Evolutionary conservation across 1,284 basidiomycete genomes (phyloP).

Genomic region (Apiotrichum laibachii): DNA sequence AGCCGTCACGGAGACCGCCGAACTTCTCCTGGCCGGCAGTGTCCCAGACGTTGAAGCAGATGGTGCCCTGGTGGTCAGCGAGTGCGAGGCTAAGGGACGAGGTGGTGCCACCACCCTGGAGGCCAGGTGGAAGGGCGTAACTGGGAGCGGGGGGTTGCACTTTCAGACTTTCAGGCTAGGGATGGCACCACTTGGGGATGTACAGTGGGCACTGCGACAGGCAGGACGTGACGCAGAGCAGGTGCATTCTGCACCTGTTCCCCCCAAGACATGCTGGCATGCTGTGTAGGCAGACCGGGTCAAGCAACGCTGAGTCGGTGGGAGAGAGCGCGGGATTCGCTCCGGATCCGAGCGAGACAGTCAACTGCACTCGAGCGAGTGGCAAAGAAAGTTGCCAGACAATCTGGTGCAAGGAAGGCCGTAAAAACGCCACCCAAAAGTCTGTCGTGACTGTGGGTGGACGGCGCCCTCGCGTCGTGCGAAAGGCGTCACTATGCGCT

Average conservation of each 20-base stretch:
- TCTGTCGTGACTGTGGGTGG: neutral
- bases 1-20: constrained; percentile 94
- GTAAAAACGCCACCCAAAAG: neutral
- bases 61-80: constrained; percentile 61
- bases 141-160: neutral
- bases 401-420: neutral
- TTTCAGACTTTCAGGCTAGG: neutral
- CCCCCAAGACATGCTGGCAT: too few species aligned
- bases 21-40: constrained; percentile 99
- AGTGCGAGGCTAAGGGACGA: neutral
- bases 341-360: too few species aligned
- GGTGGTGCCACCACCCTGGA: neutral
- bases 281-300: too few species aligned
- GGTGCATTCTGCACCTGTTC: too few species aligned
- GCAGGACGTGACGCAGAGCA: too few species aligned
- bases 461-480: too few species aligned
- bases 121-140: neutral
- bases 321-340: too few species aligned
- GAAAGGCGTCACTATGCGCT: too few species aligned
- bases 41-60: constrained; percentile 99
- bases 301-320: too few species aligned
- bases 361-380: neutral
- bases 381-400: neutral
- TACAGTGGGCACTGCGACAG: too few species aligned
- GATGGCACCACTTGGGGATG: too few species aligned